Conservation (phyloP, 2,329 filamentous ascomycete species). For the Cladophialophora immunda region DNA sequence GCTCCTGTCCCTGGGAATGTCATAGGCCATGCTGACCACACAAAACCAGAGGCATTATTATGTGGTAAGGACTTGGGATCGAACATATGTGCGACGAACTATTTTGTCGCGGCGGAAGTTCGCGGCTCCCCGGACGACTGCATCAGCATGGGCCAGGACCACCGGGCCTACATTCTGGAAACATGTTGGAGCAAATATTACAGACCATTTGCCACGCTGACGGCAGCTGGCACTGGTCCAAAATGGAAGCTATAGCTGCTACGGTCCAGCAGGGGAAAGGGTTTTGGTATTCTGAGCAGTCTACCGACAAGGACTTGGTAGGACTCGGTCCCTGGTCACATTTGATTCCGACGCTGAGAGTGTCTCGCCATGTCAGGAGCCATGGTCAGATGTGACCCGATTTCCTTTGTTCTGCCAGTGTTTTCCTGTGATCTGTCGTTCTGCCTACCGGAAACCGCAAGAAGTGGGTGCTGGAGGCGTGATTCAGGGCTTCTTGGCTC, state of each 20-base stretch:
- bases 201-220: constrained; percentile 23
- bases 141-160: constrained; percentile 11
- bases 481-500: not conserved
- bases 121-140: constrained; percentile 7
- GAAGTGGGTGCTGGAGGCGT: not conserved
- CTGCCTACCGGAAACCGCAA: not conserved
- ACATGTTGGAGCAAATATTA: not conserved
- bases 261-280: not conserved
- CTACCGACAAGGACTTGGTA: not conserved
- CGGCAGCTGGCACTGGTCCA: not conserved
- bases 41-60: not conserved
- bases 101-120: constrained; percentile 8
- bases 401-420: not conserved
- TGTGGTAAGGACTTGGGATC: not conserved
- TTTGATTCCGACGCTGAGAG: not conserved
- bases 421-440: not conserved
- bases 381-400: constrained; percentile 1
- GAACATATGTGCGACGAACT: not conserved
- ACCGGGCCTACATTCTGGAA: not conserved
- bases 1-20: not conserved
- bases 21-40: not conserved
- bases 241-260: not conserved
- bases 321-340: not conserved
- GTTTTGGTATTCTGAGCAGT: not conserved
- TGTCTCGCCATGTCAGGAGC: not conserved